Evolutionary conservation across 1,284 basidiomycete genomes (phyloP).

Genomic region (Meira nashicola): DNA sequence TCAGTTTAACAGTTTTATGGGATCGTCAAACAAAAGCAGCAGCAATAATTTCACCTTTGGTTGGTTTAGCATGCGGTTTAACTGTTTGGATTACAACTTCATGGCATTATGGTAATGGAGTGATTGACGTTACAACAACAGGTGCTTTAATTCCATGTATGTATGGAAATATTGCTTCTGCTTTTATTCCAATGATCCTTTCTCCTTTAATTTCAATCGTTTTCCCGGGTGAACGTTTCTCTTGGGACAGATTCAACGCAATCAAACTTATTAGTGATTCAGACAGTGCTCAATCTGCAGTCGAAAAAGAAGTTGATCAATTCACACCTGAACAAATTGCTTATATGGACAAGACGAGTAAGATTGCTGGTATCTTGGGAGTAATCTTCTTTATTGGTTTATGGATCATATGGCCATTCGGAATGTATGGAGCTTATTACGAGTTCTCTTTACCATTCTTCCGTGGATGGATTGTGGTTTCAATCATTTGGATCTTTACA

Average conservation of each 20-base stretch:
- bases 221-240: slow-evolving; percentile 16
- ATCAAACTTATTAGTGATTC: slow-evolving; percentile 33
- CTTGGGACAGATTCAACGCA: slow-evolving; percentile 26
- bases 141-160: slow-evolving; percentile 31
- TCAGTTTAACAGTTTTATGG: slow-evolving; percentile 44
- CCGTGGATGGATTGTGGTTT: slow-evolving; percentile 21
- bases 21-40: slow-evolving; percentile 32
- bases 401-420: slow-evolving; percentile 22
- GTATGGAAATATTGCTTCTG: slow-evolving; percentile 41
- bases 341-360: slow-evolving; percentile 12
- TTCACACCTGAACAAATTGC: slow-evolving; percentile 12
- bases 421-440: slow-evolving; percentile 20
- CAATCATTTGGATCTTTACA: slow-evolving; percentile 22
- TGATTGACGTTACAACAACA: slow-evolving; percentile 23
- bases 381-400: slow-evolving; percentile 16
- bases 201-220: slow-evolving; percentile 15
- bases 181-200: slow-evolving; percentile 25
- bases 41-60: slow-evolving; percentile 21
- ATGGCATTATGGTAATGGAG: slow-evolving; percentile 18
- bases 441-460: slow-evolving; percentile 23
- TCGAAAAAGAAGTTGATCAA: slow-evolving; percentile 2
- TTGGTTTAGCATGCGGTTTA: slow-evolving; percentile 19
- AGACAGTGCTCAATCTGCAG: neutral
- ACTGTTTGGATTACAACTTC: slow-evolving; percentile 19
- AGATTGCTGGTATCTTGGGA: slow-evolving; percentile 5